Percentiles rank a stretch among this genome's conserved stretches.
Evolutionary conservation across 2,329 filamentous ascomycete genomes (phyloP).

Genomic region (Colletotrichum somersetense): DNA sequence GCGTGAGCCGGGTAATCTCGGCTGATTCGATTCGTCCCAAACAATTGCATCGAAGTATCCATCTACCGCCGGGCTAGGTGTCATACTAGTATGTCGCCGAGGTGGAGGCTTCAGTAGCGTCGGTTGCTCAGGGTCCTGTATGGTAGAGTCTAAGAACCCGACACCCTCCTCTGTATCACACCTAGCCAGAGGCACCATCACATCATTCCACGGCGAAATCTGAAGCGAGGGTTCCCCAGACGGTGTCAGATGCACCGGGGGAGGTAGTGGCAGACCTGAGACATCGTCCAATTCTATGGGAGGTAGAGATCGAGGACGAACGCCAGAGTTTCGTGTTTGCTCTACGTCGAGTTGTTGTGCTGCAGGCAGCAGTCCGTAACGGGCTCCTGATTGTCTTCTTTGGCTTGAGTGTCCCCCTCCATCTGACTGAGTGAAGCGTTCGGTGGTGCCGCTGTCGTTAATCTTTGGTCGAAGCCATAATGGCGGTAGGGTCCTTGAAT

Average conservation of each 20-base stretch:
- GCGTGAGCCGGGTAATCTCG: neutral
- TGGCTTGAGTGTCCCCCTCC: neutral
- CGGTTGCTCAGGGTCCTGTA: conserved; percentile 8
- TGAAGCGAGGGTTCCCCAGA: neutral
- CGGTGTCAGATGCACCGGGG: neutral
- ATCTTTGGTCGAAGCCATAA: neutral
- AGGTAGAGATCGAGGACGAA: neutral
- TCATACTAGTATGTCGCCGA: conserved; percentile 6
- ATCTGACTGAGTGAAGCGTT: neutral
- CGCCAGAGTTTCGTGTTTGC: neutral
- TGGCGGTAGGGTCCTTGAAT: neutral
- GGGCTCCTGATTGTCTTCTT: neutral
- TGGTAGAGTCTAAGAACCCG: conserved; percentile 4
- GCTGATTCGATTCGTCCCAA: conserved; percentile 6
- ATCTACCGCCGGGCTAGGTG: neutral
- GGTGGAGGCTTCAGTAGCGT: conserved; percentile 32
- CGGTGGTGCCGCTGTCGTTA: conserved; percentile 11
- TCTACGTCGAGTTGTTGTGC: neutral
- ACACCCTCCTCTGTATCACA: conserved; percentile 34
- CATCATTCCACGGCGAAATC: neutral
- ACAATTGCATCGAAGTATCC: conserved; percentile 14
- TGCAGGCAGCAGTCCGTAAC: neutral
- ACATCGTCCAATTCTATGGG: neutral
- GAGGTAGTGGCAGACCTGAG: neutral
- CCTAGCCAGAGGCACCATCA: conserved; percentile 11